Conservation (phyloP, 2,329 filamentous ascomycete species). For the Biscogniauxia sp. region DNA sequence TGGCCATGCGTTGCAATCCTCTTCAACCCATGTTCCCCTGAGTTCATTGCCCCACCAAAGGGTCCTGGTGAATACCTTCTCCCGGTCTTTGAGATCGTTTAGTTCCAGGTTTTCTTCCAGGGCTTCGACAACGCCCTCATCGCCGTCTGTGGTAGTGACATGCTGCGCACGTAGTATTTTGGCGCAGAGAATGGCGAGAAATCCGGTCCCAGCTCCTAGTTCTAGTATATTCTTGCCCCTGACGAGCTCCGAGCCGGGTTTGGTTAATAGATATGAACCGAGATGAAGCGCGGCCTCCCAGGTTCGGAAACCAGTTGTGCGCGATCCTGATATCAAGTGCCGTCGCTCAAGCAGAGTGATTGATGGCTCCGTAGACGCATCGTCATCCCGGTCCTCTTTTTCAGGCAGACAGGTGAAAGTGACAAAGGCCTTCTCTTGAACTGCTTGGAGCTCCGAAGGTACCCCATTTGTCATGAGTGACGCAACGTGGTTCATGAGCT, state of each 20-base stretch:
- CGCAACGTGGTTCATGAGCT: conserved; percentile 55
- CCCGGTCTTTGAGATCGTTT: conserved; percentile 41
- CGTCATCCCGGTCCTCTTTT: background rate
- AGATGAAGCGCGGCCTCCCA: conserved; percentile 69
- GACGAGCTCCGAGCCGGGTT: conserved; percentile 44
- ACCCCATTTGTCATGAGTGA: conserved; percentile 47
- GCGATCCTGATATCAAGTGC: conserved; percentile 53
- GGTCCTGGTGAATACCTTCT: conserved; percentile 24
- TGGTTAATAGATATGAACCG: conserved; percentile 53
- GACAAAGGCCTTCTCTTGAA: conserved; percentile 60
- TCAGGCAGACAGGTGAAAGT: conserved; percentile 50
- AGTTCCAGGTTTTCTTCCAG: conserved; percentile 51
- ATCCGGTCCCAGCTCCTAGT: conserved; percentile 65
- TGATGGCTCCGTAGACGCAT: conserved; percentile 30
- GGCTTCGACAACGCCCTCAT: conserved; percentile 51
- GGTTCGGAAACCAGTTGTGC: conserved; percentile 65
- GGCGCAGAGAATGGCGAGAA: conserved; percentile 62
- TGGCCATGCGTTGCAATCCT: conserved; percentile 20
- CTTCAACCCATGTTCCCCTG: conserved; percentile 25
- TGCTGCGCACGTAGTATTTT: conserved; percentile 52
- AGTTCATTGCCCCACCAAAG: conserved; percentile 35
- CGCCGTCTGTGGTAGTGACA: conserved; percentile 62
- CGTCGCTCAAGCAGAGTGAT: conserved; percentile 55
- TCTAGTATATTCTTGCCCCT: conserved; percentile 57
- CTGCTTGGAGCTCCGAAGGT: conserved; percentile 34